phyloP scores from a whole-genome alignment of 2,329 filamentous ascomycete species.

The Delphinella strobiligena region DNA sequence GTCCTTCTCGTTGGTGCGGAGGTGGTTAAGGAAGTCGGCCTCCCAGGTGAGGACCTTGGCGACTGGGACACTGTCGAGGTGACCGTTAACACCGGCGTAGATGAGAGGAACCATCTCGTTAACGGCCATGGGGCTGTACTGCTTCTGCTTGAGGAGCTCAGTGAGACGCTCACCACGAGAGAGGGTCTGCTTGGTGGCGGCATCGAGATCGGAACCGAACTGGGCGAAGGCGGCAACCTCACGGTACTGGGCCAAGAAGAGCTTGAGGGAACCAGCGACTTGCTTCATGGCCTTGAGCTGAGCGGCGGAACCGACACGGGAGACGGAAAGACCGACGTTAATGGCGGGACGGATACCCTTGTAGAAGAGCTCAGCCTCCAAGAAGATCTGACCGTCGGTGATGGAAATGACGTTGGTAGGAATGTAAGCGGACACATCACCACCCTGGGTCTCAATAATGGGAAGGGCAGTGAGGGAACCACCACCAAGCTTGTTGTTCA shows the following conservation, averaged over 20 bases:
- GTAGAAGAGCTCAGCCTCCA: conserved; percentile 99
- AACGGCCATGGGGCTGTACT: conserved; percentile 96
- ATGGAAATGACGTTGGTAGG: conserved; percentile 99
- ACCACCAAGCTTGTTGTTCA: conserved; percentile 89
- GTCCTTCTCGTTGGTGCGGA: conserved; percentile 81
- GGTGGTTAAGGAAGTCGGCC: conserved; percentile 81
- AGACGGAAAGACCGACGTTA: conserved; percentile 99
- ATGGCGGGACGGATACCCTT: conserved; percentile 99
- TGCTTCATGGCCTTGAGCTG: conserved; percentile 99
- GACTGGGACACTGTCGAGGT: conserved; percentile 80
- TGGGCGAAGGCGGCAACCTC: conserved; percentile 98
- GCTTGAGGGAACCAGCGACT: conserved; percentile 98
- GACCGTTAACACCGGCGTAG: conserved; percentile 97
- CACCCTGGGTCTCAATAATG: conserved; percentile 98
- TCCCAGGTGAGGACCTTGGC: conserved; percentile 89
- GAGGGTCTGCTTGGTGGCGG: conserved; percentile 96
- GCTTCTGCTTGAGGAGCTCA: conserved; percentile 99
- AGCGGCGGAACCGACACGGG: conserved; percentile 97
- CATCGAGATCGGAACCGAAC: conserved; percentile 99
- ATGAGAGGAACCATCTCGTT: conserved; percentile 99
- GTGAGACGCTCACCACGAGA: conserved; percentile 97
- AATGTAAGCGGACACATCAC: conserved; percentile 99
- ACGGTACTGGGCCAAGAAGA: conserved; percentile 99
- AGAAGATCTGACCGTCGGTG: conserved; percentile 98
- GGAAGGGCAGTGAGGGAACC: conserved; percentile 96